Evolutionary conservation across 2,329 filamentous ascomycete species (phyloP), one percentile per base, ranked within the genome.

Genomic region (Albophoma yamanashiensis): DNA sequence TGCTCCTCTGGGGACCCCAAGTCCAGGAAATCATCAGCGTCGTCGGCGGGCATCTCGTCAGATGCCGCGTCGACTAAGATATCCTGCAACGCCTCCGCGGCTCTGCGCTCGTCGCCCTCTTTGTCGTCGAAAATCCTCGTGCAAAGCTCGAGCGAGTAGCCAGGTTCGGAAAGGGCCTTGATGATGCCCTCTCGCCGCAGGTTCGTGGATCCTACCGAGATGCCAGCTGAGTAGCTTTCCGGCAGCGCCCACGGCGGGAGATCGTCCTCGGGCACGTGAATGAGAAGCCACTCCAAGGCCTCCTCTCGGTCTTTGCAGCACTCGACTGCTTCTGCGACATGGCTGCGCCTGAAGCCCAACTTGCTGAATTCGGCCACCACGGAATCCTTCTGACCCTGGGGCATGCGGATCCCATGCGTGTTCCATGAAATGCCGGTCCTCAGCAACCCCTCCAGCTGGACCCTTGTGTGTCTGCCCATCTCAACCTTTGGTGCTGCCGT

Each of bases 191-290:
- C 92, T 65, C 86, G 84, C 70, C 86, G 89, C 62, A 97, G 73
- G 70, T 97, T 89, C 8, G 87, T 89, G 57, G 89, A 89, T 1
- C 87, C 93, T 64, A 99, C 87, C 53, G 88, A 91, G 34, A 97
- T 87, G 27, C 94, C 94, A 36, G 92, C 93, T 14, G 89, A 87
- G 71, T 99, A 99, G 62, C 87, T 89, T 74, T 95, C 92, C 0
- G 94, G 94, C 50, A 99, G 77, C 66, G 91, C 91, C 92, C 93
- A 97, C 8, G 83, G 79, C 1, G 94, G 94, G n/a, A 97, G 77
- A 68, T 97, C 94, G 70, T 99, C 94, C 70, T 99, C 94, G 1
- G 94, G 94, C 2, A 99, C 92, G 73, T 99, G 93, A 58, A 97
- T 92, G 56, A 99, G 82, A 20, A 99, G 81, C 94, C 94, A 99